phyloP scores from a whole-genome alignment of 2,329 filamentous ascomycete species.

The Claviceps quebecensis region DNA sequence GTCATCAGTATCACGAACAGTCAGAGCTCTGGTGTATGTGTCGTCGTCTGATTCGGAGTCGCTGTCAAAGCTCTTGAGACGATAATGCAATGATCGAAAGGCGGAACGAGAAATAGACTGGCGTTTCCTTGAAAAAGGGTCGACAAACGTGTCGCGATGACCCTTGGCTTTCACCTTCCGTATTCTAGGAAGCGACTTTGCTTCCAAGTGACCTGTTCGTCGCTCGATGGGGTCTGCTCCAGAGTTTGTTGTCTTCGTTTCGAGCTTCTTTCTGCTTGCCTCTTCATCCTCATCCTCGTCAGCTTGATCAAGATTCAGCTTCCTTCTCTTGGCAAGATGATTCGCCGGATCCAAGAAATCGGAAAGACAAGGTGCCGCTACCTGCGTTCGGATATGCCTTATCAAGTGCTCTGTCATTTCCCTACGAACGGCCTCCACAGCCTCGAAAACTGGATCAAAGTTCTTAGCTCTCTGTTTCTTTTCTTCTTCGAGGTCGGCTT shows the following conservation, averaged over 20 bases:
- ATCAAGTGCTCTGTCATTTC: slow-evolving; percentile 81
- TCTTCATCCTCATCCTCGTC: slow-evolving; percentile 43
- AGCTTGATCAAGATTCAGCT: slow-evolving; percentile 61
- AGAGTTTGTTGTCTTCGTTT: slow-evolving; percentile 51
- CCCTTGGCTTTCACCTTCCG: slow-evolving; percentile 50
- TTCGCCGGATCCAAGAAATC: slow-evolving; percentile 72
- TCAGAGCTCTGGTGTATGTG: slow-evolving; percentile 36
- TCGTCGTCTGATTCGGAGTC: slow-evolving; percentile 86
- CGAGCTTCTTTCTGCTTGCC: slow-evolving; percentile 42
- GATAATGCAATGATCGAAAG: slow-evolving; percentile 69
- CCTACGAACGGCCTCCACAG: slow-evolving; percentile 60
- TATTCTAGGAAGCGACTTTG: slow-evolving; percentile 57
- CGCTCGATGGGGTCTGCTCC: slow-evolving; percentile 48
- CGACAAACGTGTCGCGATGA: slow-evolving; percentile 48
- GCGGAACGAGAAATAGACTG: slow-evolving; percentile 43
- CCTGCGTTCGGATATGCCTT: slow-evolving; percentile 74
- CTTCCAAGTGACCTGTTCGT: slow-evolving; percentile 39
- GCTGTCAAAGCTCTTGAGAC: slow-evolving; percentile 47
- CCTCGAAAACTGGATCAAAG: slow-evolving; percentile 80
- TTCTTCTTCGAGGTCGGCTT: slow-evolving; percentile 75
- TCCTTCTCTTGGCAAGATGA: slow-evolving; percentile 65
- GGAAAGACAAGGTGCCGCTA: slow-evolving; percentile 68
- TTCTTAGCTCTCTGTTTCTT: slow-evolving; percentile 76
- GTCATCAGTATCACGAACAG: slow-evolving; percentile 69
- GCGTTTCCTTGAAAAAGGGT: slow-evolving; percentile 51